These are phyloP conservation scores for Pseudozyma hubeiensis DNA, from an alignment of 1,284 basidiomycete species.

Conservation along the genomic window DNA sequence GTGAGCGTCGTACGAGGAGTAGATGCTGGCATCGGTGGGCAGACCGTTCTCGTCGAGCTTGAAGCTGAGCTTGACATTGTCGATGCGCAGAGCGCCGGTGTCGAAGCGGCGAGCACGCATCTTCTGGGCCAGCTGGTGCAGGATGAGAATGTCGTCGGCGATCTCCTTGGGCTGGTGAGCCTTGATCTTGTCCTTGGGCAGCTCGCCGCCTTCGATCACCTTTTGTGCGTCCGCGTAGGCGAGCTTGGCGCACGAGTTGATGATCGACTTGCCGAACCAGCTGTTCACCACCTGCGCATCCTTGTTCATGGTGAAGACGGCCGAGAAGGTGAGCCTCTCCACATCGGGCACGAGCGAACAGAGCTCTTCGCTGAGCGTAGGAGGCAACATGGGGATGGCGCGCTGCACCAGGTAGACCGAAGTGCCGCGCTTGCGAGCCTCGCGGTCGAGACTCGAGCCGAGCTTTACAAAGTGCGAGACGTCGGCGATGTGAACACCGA, in stretches of 20 bases:
- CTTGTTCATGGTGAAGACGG: slow-evolving; percentile 81
- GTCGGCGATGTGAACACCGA: slow-evolving; percentile 95
- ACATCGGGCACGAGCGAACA: slow-evolving; percentile 89
- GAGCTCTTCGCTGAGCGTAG: slow-evolving; percentile 86
- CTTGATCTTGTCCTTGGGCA: slow-evolving; percentile 71
- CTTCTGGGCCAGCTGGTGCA: slow-evolving; percentile 76
- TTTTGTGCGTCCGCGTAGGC: slow-evolving; percentile 84
- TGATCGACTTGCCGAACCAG: slow-evolving; percentile 91
- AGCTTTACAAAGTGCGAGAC: slow-evolving; percentile 94
- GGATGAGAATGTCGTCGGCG: slow-evolving; percentile 79
- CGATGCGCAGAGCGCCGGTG: slow-evolving; percentile 81
- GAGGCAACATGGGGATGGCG: slow-evolving; percentile 95
- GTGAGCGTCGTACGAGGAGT: slow-evolving; percentile 79
- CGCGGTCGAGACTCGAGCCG: slow-evolving; percentile 94
- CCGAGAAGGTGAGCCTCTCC: slow-evolving; percentile 85
- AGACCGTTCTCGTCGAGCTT: slow-evolving; percentile 83
- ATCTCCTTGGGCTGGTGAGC: slow-evolving; percentile 72
- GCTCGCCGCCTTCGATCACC: slow-evolving; percentile 80
- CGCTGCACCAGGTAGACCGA: slow-evolving; percentile 96
- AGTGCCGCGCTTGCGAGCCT: slow-evolving; percentile 95
- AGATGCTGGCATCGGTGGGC: slow-evolving; percentile 81
- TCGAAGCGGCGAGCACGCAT: slow-evolving; percentile 82
- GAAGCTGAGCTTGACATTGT: slow-evolving; percentile 82
- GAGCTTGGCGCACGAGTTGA: slow-evolving; percentile 89
- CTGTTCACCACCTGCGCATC: slow-evolving; percentile 85